Evolutionary conservation across 1,139 yeast genomes (phyloP), one percentile per base, ranked within the genome.

Genomic region (Geotrichum cucujoidarum): DNA sequence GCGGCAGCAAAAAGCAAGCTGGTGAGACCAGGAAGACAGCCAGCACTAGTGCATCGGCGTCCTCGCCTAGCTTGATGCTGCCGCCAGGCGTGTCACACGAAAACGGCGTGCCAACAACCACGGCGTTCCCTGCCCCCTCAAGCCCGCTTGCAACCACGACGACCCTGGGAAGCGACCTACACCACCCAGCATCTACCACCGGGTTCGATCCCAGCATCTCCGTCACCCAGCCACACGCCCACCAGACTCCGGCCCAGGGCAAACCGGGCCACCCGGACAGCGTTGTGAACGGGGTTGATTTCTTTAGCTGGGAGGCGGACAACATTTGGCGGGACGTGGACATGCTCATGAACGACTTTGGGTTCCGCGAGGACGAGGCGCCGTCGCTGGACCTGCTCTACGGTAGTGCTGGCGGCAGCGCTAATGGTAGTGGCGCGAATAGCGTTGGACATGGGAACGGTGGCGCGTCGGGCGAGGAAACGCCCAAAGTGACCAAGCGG

Each of bases 341-440:
- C 56, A 74, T 86, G 47, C 86, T 90, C 52, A 88, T 90, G 96
- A 86, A 86, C 58, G 96, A 89, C 61, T 89, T 89, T 68, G 97
- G 97, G 10, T 89, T 90, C 70, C 87, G 84, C 47, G 73, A 78
- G 3, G 73, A 69, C 44, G 72, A 73, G 45, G 57, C 45, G 25
- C 42, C 47, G 27, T 22, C 38, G 13, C 22, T 41, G 16, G 42
- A 39, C 24, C 6, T 30, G 13, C 11, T 39, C 3, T 17, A n/a
- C 4, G 42, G 34, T 6, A n/a, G n/a, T n/a, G n/a, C n/a, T n/a
- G n/a, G n/a, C n/a, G n/a, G n/a, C n/a, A n/a, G n/a, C n/a, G n/a
- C n/a, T n/a, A n/a, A n/a, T n/a, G n/a, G n/a, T n/a, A n/a, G n/a
- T n/a, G n/a, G n/a, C n/a, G n/a, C n/a, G n/a, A n/a, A n/a, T n/a